Evolutionary conservation across 805 yeast species (phyloP).

Genomic region (Peterozyma xylosa): DNA sequence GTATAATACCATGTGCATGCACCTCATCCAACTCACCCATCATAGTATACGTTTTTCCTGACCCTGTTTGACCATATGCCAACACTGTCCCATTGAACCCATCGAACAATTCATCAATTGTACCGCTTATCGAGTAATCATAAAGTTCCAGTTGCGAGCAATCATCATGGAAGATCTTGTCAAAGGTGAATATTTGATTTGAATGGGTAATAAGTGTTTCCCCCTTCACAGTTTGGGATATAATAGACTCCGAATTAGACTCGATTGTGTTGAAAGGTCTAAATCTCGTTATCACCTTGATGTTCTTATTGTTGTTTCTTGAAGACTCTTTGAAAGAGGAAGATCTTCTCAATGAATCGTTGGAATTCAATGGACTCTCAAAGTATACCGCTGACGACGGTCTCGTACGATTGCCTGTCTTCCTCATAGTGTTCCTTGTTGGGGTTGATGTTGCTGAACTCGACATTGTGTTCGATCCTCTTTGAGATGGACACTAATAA

Average conservation of each 20-base stretch:
- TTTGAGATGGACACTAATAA: no score
- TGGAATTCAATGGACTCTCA: no score
- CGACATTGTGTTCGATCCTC: no score
- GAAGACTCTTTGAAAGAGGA: no score
- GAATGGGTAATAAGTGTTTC: neutral
- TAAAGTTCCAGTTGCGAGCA: slow-evolving; percentile 53
- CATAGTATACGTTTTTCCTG: slow-evolving; percentile 76
- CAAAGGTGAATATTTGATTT: slow-evolving; percentile 44
- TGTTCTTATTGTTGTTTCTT: no score
- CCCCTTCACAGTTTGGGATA: neutral
- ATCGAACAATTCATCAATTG: slow-evolving; percentile 59
- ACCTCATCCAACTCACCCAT: slow-evolving; percentile 45
- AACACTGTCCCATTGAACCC: slow-evolving; percentile 77
- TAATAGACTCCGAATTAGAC: slow-evolving; percentile 9
- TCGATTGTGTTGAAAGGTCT: slow-evolving; percentile 46
- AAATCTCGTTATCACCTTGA: slow-evolving; percentile 63
- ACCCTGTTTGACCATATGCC: slow-evolving; percentile 75
- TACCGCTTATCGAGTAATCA: slow-evolving; percentile 47
- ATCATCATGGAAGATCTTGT: slow-evolving; percentile 48
- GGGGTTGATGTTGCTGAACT: no score
- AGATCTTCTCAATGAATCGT: no score
- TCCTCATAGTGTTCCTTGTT: no score
- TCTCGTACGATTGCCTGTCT: no score
- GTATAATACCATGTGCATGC: slow-evolving; percentile 53
- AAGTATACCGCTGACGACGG: no score